phyloP scores from a whole-genome alignment of 108 stramenopile species.

The Aurantiochytrium sp. region DNA sequence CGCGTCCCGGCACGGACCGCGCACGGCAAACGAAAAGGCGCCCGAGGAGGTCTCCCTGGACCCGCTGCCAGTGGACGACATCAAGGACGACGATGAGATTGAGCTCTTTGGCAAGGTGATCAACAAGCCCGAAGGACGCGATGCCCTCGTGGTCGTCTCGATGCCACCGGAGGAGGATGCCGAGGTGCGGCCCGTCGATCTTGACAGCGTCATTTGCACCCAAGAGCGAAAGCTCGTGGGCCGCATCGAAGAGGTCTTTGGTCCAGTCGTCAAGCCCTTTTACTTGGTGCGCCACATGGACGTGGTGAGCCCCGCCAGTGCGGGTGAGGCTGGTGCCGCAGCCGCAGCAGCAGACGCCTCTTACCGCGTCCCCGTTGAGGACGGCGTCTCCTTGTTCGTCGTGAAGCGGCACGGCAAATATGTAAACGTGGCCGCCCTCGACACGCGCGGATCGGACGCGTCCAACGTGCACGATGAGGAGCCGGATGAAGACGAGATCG shows the following conservation, averaged over 20 bases:
- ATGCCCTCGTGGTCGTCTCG: background rate
- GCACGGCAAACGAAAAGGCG: background rate
- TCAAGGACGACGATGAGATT: background rate
- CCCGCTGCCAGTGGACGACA: background rate
- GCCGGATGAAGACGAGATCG: background rate
- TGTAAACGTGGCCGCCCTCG: constrained; percentile 3
- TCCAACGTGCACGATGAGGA: constrained; percentile 21
- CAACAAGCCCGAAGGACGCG: background rate
- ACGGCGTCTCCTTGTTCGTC: background rate
- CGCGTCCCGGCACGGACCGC: background rate
- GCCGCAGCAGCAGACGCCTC: background rate
- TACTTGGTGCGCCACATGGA: background rate
- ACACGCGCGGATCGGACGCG: background rate
- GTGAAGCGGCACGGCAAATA: background rate
- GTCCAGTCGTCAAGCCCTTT: constrained; percentile 12
- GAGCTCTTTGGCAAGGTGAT: constrained; percentile 21
- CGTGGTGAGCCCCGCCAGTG: background rate
- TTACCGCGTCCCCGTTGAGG: background rate
- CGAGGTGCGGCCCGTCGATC: background rate
- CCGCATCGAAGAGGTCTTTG: constrained; percentile 3
- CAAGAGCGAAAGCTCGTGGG: constrained; percentile 1
- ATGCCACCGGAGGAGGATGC: background rate
- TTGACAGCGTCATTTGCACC: constrained; percentile 16
- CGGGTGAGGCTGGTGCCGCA: background rate
- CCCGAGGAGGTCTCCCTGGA: background rate